Base-by-base conservation (phyloP, 164 flowering plant genomes). In the Tetracentron sinense region DNA sequence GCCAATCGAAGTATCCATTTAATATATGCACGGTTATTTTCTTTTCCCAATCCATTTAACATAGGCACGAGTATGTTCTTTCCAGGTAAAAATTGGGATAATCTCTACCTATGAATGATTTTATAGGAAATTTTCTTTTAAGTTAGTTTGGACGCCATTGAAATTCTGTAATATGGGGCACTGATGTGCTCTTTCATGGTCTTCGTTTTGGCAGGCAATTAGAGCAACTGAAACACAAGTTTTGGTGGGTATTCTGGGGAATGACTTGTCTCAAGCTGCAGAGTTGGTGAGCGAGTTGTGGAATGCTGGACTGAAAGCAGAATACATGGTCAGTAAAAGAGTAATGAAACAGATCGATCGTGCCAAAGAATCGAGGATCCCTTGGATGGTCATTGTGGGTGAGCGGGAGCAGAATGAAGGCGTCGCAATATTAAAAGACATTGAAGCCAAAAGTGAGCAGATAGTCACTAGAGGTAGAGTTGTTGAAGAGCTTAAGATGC, bases 141-240 rank as follows among this genome's bases (percentile, higher is more conserved):
- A n/a, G n/a, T n/a, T n/a, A n/a, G n/a, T n/a, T n/a, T n/a, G n/a
- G n/a, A n/a, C n/a, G n/a, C n/a, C n/a, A n/a, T n/a, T n/a, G n/a
- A n/a, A n/a, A n/a, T n/a, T n/a, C n/a, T n/a, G n/a, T n/a, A n/a
- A n/a, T n/a, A n/a, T n/a, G n/a, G n/a, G n/a, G 10, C 10, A 33
- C 38, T 33, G 10, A 33, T 20, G 28, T 44, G 29, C 35, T 21
- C 29, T 30, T 49, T 57, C 48, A 38, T 7, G 57, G 21, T 56
- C 58, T 30, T 10, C 28, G 16, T 17, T 68, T 75, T 62, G 23
- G 53, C 80, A 90, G 97, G 71, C 65, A 31, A 66, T 75, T 4
- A 82, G 96, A 58, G 87, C 94, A 6, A 81, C 90, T 14, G 90
- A 90, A 78, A 93, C 97, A 16, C 85, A 93, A 73, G 89, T 87